phyloP scores from a whole-genome alignment of 1,284 basidiomycete species.

The Ceratobasidium sp. region DNA sequence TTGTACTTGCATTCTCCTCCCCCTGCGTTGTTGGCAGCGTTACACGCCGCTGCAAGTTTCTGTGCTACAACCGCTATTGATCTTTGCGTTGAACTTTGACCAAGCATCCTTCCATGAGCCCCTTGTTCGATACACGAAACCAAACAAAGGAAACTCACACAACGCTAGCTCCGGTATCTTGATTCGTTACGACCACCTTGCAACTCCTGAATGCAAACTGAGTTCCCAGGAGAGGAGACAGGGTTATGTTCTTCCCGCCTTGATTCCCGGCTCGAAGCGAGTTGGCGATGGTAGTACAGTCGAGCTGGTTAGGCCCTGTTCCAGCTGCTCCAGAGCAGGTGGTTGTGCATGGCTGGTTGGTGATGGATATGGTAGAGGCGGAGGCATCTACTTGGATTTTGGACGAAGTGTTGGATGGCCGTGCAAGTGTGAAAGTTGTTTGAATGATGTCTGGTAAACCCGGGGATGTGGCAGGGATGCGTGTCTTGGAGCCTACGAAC shows the following conservation, averaged over 20 bases:
- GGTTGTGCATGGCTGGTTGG: background rate
- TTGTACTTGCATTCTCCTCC: slow-evolving; percentile 13
- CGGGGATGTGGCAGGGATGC: background rate
- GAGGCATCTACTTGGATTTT: background rate
- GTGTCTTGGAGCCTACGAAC: slow-evolving; percentile 2
- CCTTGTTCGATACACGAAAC: background rate
- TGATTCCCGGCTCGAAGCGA: background rate
- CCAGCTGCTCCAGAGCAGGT: slow-evolving; percentile 17
- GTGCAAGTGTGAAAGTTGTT: slow-evolving; percentile 10
- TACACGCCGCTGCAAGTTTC: slow-evolving; percentile 10
- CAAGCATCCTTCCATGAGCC: too few species aligned
- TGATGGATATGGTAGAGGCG: background rate
- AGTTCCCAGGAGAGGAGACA: slow-evolving; percentile 15
- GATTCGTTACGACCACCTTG: slow-evolving; percentile 16
- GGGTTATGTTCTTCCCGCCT: background rate
- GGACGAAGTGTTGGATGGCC: background rate
- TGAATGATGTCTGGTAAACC: slow-evolving; percentile 25
- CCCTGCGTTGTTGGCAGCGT: slow-evolving; percentile 6
- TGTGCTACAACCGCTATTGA: slow-evolving; percentile 8
- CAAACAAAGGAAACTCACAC: slow-evolving; percentile 16
- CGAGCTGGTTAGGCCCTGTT: slow-evolving; percentile 29
- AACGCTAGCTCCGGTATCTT: background rate
- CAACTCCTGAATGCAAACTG: slow-evolving; percentile 32
- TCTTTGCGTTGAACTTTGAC: slow-evolving; percentile 3
- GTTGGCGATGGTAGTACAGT: slow-evolving; percentile 30